Conservation (phyloP, 148 eudicot genomes). For the Agrostemma githago region DNA sequence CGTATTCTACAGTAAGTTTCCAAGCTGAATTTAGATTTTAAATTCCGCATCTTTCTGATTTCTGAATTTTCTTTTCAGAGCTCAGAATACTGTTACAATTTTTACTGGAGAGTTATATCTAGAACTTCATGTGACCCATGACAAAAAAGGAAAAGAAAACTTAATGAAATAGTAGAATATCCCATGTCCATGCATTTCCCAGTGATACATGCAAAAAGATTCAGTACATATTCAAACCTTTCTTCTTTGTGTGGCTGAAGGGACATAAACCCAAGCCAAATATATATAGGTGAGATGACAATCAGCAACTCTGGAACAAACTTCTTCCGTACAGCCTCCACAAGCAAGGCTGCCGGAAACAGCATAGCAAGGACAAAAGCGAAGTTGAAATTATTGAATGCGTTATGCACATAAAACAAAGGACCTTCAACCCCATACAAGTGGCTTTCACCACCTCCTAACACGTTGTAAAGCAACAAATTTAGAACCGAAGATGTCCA, state of each 20-base stretch:
- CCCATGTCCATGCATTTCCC: neutral
- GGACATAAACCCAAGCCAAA: conserved; percentile 96
- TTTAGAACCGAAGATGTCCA: conserved; percentile 97
- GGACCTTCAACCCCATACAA: conserved; percentile 94
- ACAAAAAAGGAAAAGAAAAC: no score
- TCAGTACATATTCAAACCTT: conserved; percentile 45
- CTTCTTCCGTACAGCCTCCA: conserved; percentile 56
- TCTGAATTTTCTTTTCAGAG: neutral
- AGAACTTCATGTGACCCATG: neutral
- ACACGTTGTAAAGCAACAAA: conserved; percentile 74
- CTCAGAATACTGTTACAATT: neutral
- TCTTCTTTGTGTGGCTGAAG: conserved; percentile 99
- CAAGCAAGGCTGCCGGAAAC: conserved; percentile 58
- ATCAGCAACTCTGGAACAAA: conserved; percentile 70
- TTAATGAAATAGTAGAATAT: neutral
- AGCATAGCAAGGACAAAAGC: conserved; percentile 80
- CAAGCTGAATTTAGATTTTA: neutral
- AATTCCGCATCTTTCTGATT: neutral
- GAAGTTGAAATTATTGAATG: conserved; percentile 90
- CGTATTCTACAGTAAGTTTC: neutral
- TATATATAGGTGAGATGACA: conserved; percentile 70
- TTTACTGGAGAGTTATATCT: neutral
- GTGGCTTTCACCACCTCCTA: conserved; percentile 98
- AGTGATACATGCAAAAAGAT: conserved; percentile 13
- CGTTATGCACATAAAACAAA: conserved; percentile 73